Evolutionary conservation across 495 filamentous ascomycete species (phyloP), one percentile per base, ranked within the genome.

Genomic region (Aspergillus bridgeri): DNA sequence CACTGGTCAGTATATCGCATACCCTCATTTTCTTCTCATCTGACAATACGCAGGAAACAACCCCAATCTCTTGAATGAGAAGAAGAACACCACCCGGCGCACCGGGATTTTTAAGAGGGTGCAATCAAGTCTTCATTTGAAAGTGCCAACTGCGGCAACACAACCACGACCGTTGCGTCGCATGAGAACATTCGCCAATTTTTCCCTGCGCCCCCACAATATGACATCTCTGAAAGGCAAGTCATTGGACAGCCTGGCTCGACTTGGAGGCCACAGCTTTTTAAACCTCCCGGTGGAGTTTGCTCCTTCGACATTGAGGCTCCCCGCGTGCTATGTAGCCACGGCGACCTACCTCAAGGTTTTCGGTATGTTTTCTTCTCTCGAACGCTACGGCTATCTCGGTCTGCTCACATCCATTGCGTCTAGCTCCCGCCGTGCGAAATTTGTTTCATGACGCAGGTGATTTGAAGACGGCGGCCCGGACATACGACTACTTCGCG

Each of bases 251-350:
- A 81, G 77, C 53, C 72, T 92, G 23, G 81, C 89, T 53, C 81
- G 86, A n/a, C 72, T 94, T 43, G 89, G 89, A 48, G 89, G 90
- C 19, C 82, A 86, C 66, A 86, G 85, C 65, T 74, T 83, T 42
- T 71, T 94, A 38, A 81, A 80, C 29, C 75, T 92, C n/a, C 87
- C 88, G 0, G 62, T 70, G 0, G 84, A 87, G 47, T 85, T 90
- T 63, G 78, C 86, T 17, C 82, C 89, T 7, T 75, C 78, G 4
- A 80, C 82, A 21, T 73, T 91, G 52, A 73, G 81, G 18, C 73
- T 94, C 11, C 90, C 90, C 6, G 87, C 87, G 5, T 91, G 88
- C 62, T 83, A 93, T 54, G 87, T 89, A 38, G 88, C 87, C 13
- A 86, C 85, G 7, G 82, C 83, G 42, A 79, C 81, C 48, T 87